Base-by-base conservation (phyloP, 2,329 filamentous ascomycete genomes). In the Claviceps fusiformis region DNA sequence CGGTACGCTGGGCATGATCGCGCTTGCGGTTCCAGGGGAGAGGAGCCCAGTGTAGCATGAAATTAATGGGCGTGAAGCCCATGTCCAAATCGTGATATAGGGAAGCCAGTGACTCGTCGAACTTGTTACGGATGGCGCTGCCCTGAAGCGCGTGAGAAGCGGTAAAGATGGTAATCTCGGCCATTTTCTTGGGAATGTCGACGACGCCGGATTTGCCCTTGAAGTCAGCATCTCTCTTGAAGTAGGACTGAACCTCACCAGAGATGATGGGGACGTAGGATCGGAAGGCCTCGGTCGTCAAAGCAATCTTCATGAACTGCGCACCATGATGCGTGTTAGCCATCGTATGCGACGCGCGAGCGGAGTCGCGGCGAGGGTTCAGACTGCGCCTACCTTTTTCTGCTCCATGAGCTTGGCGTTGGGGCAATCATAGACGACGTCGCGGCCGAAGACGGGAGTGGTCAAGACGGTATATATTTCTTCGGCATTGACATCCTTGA, bases 391-490 rank as follows among this genome's bases (percentile, higher is more conserved):
- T 68, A 90, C 87, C 82, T 92, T 93, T 77, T 95, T 95, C 76
- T 95, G 89, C 74, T 95, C 89, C 89, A 95, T 95, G 66, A 95
- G 80, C 73, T 95, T 95, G 56, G 88, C 78, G 68, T 95, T 95
- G 46, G 89, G 88, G 72, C 89, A 93, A 68, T 95, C 89, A 67
- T 95, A 95, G 54, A 95, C 87, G 31, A 95, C 89, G 72, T 91
- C 85, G 63, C 82, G 83, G 61, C 89, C 89, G 67, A 95, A 95
- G 50, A 83, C 81, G 29, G 81, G 81, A 27, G 80, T 83, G 7
- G 80, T 83, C 58, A 95, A 77, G 55, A 87, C 85, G 55, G 81
- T 85, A 72, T 95, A 95, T 60, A 95, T 87, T 64, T 95, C 89
- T 71, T 95, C 90, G 41, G 90, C 90, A 67, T 86, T 90, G 63